These are phyloP conservation scores for Brassica rapa DNA, from an alignment of 345 rosid species.

Conservation along the genomic window DNA sequence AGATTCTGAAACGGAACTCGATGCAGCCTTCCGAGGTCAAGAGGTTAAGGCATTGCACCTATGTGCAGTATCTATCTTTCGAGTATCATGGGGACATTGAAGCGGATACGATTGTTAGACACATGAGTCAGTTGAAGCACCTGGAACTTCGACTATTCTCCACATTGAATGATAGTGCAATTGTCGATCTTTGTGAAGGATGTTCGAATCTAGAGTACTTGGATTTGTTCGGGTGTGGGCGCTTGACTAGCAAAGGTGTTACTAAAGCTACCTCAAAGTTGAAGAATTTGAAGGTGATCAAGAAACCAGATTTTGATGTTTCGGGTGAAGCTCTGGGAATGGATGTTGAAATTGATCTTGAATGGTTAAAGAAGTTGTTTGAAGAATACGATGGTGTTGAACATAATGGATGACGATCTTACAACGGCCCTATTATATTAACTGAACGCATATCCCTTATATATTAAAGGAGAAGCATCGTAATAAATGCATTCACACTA, in stretches of 20 bases:
- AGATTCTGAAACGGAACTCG: constrained; percentile 53
- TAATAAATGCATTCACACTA: too few relatives aligned
- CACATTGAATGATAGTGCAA: constrained; percentile 49
- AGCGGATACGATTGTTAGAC: constrained; percentile 47
- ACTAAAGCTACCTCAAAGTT: constrained; percentile 28
- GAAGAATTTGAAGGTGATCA: constrained; percentile 54
- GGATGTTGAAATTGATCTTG: background rate
- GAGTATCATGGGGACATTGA: constrained; percentile 47
- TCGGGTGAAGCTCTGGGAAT: background rate
- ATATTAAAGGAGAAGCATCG: too few relatives aligned
- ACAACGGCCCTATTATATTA: background rate
- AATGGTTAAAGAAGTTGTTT: background rate
- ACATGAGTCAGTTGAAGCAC: constrained; percentile 54
- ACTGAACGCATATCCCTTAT: background rate
- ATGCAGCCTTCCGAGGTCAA: constrained; percentile 46
- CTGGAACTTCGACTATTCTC: constrained; percentile 60
- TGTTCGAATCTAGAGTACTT: constrained; percentile 54
- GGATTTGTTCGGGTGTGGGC: constrained; percentile 61
- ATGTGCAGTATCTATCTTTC: constrained; percentile 49
- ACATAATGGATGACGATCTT: background rate
- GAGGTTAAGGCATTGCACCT: constrained; percentile 48
- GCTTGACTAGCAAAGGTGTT: constrained; percentile 57
- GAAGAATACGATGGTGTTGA: background rate
- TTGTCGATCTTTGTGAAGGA: constrained; percentile 46
- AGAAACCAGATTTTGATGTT: constrained; percentile 46